Conservation (phyloP, 176 grass and related monocot species). For the Musa troglodytarum region DNA sequence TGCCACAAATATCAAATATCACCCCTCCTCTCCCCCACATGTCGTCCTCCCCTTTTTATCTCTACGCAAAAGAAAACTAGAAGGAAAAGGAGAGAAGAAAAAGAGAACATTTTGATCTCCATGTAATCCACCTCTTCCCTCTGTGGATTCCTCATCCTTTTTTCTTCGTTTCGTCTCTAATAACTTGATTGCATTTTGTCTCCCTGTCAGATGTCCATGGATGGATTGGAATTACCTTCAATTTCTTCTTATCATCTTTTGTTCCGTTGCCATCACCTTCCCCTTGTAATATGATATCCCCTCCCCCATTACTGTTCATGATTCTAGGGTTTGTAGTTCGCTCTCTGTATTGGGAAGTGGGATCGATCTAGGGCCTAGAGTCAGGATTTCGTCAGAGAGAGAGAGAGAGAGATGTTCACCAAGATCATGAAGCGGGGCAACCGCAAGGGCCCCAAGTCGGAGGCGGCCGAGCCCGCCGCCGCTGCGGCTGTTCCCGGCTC, state of each 20-base stretch:
- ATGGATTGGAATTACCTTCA: not conserved
- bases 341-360: not conserved
- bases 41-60: not conserved
- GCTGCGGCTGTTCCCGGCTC: not conserved
- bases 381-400: not conserved
- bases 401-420: not conserved
- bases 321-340: not conserved
- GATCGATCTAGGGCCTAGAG: not conserved
- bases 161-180: not conserved
- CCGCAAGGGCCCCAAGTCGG: conserved; percentile 13
- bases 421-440: conserved; percentile 11
- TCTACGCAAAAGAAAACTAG: not conserved
- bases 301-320: not conserved
- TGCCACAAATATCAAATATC: not conserved
- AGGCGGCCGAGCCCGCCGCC: not conserved
- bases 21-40: not conserved
- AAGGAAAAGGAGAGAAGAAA: not conserved
- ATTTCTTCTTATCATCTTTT: not conserved
- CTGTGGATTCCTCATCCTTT: no score
- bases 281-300: not conserved
- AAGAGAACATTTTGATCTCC: not conserved
- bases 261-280: not conserved
- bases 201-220: not conserved
- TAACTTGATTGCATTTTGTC: not conserved
- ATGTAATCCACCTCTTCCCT: no score